These are phyloP conservation scores for Paecilomyces variotii DNA, from an alignment of 2,329 filamentous ascomycete genomes.

Conservation along the genomic window DNA sequence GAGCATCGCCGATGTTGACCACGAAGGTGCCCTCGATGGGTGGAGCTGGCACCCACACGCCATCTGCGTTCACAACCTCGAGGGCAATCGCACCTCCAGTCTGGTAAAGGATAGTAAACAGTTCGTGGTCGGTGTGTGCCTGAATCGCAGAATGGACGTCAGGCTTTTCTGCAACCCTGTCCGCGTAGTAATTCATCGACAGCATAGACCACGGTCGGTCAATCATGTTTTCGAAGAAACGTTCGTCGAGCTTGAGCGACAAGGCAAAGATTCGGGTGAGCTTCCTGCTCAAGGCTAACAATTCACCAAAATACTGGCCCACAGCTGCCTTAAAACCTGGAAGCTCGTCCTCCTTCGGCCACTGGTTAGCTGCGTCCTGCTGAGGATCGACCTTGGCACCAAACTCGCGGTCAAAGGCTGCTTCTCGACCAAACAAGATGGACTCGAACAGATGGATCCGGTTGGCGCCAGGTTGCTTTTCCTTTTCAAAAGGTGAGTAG, in stretches of 20 bases:
- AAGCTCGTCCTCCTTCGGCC: background rate
- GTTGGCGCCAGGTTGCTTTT: background rate
- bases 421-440: background rate
- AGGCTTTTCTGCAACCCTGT: background rate
- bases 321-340: background rate
- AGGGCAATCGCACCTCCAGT: slow-evolving; percentile 28
- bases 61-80: slow-evolving; percentile 32
- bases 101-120: slow-evolving; percentile 35
- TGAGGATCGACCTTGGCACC: background rate
- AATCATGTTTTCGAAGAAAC: background rate
- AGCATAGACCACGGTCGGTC: background rate
- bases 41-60: slow-evolving; percentile 30
- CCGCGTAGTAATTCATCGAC: background rate
- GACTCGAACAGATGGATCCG: background rate
- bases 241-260: background rate
- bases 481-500: background rate
- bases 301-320: background rate
- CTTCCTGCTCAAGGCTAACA: background rate
- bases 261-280: background rate
- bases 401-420: background rate
- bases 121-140: slow-evolving; percentile 36
- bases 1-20: slow-evolving; percentile 34
- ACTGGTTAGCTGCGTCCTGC: background rate
- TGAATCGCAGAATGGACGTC: background rate
- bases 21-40: slow-evolving; percentile 31